These are phyloP conservation scores for Chimonanthus salicifolius DNA, from an alignment of 164 flowering plant species.

Conservation along the genomic window DNA sequence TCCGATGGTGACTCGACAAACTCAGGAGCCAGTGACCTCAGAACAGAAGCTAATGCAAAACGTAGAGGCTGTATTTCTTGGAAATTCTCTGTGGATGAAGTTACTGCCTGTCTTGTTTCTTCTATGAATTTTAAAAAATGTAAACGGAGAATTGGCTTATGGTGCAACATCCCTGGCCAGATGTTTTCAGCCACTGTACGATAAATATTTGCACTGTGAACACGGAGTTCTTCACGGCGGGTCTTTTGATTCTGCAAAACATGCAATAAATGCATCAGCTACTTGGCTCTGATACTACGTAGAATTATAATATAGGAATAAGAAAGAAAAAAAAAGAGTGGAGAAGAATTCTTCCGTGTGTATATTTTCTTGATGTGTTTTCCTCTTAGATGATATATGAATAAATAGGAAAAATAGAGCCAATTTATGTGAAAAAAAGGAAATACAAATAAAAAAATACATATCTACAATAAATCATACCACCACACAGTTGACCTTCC, in stretches of 20 bases:
- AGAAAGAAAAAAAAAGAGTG: too few species aligned
- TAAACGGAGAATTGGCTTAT: slow-evolving; percentile 74
- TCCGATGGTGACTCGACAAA: slow-evolving; percentile 91
- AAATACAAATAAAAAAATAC: too few species aligned
- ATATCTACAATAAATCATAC: too few species aligned
- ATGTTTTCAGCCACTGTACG: slow-evolving; percentile 87
- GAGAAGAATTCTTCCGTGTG: too few species aligned
- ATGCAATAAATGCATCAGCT: too few species aligned
- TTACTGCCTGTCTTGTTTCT: slow-evolving; percentile 59
- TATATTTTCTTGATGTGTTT: too few species aligned
- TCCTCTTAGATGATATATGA: too few species aligned
- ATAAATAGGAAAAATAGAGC: too few species aligned
- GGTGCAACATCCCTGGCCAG: slow-evolving; percentile 91
- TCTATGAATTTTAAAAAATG: slow-evolving; percentile 92
- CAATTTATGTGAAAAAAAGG: too few species aligned
- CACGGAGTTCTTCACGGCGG: slow-evolving; percentile 94
- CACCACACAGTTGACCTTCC: too few species aligned
- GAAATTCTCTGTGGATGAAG: slow-evolving; percentile 67
- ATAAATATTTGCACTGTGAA: slow-evolving; percentile 83
- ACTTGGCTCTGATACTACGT: too few species aligned
- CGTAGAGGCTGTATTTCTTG: slow-evolving; percentile 94
- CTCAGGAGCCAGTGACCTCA: slow-evolving; percentile 87
- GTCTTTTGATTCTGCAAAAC: slow-evolving; percentile 72
- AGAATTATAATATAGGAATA: too few species aligned
- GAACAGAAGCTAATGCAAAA: slow-evolving; percentile 85